Evolutionary conservation across 495 filamentous ascomycete species (phyloP).

Genomic region (Neurospora sp.): DNA sequence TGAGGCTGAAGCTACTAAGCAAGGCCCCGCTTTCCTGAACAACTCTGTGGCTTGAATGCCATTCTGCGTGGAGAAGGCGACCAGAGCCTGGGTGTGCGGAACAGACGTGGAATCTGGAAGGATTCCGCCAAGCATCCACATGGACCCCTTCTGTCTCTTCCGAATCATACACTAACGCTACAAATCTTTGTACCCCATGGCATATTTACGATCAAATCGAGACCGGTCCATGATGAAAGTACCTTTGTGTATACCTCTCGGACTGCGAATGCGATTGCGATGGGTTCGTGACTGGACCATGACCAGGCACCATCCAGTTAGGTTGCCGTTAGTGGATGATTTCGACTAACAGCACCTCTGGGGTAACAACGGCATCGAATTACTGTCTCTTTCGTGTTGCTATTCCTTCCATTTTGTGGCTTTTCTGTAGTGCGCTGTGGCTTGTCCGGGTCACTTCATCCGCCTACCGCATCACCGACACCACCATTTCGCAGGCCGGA

Average conservation of each 20-base stretch:
- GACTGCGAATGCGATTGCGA: no score
- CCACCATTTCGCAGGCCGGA: background rate
- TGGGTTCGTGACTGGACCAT: no score
- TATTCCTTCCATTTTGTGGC: background rate
- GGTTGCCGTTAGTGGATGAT: background rate
- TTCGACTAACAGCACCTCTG: background rate
- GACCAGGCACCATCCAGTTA: background rate
- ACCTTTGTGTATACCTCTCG: no score
- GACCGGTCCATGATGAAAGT: background rate
- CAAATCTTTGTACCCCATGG: background rate
- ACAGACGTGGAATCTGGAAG: background rate
- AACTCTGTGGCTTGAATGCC: background rate
- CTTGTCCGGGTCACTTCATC: background rate
- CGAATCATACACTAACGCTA: background rate
- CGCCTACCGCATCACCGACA: background rate
- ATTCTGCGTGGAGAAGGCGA: background rate
- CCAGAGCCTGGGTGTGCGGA: background rate
- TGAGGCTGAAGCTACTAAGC: constrained; percentile 1
- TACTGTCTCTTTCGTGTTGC: background rate
- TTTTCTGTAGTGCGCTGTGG: background rate
- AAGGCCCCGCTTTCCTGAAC: background rate
- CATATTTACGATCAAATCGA: background rate
- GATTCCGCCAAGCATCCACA: background rate
- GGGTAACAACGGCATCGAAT: background rate
- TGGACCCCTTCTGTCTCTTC: background rate